Percentiles rank a stretch among this genome's conserved stretches.
Evolutionary conservation across 306 rosid species (phyloP).

Genomic region (Neltuma alba): DNA sequence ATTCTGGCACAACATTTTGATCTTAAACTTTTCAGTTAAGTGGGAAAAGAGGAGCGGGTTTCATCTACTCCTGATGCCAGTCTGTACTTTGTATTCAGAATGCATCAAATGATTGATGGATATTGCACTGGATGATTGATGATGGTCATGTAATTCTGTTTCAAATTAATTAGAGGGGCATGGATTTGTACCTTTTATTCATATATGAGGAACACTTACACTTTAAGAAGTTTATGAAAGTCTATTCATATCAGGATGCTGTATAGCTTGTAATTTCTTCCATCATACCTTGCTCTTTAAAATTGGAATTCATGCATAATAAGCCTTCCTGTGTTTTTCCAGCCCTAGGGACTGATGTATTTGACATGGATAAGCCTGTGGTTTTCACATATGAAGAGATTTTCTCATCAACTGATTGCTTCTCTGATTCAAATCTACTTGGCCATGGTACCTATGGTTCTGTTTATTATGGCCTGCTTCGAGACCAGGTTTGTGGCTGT

Average conservation of each 20-base stretch:
- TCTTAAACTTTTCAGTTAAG: background rate
- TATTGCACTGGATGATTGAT: background rate
- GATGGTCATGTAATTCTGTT: background rate
- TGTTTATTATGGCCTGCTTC: slow-evolving; percentile 78
- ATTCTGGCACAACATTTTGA: background rate
- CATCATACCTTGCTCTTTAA: slow-evolving; percentile 30
- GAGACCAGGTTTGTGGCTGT: slow-evolving; percentile 68
- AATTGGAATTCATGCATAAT: slow-evolving; percentile 24
- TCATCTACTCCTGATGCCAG: background rate
- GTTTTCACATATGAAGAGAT: slow-evolving; percentile 84
- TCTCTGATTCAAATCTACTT: slow-evolving; percentile 89
- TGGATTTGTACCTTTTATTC: background rate
- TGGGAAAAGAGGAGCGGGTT: background rate
- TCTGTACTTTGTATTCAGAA: background rate
- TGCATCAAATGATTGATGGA: background rate
- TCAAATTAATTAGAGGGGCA: background rate
- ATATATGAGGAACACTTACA: background rate
- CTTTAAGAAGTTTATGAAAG: background rate
- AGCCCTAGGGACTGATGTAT: slow-evolving; percentile 77
- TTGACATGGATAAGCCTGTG: slow-evolving; percentile 87
- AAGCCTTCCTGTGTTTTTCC: slow-evolving; percentile 36
- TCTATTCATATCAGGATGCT: background rate
- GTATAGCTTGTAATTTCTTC: background rate
- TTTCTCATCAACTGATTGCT: slow-evolving; percentile 70
- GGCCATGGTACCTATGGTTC: slow-evolving; percentile 99